phyloP scores from a whole-genome alignment of 2,329 filamentous ascomycete species.

The Diaporthe citriasiana region DNA sequence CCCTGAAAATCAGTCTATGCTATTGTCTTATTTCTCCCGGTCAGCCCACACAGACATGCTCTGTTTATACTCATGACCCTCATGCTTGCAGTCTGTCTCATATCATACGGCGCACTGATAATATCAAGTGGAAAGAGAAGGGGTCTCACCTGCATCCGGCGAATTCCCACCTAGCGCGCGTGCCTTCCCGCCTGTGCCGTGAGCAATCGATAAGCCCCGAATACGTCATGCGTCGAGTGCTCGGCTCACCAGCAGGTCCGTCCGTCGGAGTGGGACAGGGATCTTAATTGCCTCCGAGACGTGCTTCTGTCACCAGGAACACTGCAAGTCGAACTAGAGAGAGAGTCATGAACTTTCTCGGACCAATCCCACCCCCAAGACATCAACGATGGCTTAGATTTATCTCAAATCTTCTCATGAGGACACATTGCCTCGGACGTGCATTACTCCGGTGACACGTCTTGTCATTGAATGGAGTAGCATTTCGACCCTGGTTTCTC shows the following conservation, averaged over 20 bases:
- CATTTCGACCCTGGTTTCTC: not conserved
- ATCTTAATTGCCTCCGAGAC: slow-evolving; percentile 18
- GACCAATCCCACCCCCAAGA: not conserved
- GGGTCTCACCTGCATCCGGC: slow-evolving; percentile 32
- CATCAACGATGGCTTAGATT: not conserved
- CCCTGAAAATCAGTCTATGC: not conserved
- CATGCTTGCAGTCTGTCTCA: not conserved
- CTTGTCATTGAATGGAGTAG: not conserved
- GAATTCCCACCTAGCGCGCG: slow-evolving; percentile 16
- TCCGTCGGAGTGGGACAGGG: slow-evolving; percentile 2
- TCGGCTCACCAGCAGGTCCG: slow-evolving; percentile 22
- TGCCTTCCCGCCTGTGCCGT: slow-evolving; percentile 27
- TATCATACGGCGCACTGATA: slow-evolving; percentile 5
- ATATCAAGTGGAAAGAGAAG: not conserved
- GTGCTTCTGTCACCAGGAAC: slow-evolving; percentile 11
- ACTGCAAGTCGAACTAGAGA: not conserved
- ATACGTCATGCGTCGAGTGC: slow-evolving; percentile 28
- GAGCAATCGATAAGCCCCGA: slow-evolving; percentile 23
- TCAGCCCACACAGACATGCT: not conserved
- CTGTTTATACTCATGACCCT: not conserved
- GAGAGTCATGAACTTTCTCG: not conserved
- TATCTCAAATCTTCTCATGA: not conserved
- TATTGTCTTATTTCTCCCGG: not conserved
- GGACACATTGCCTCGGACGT: not conserved
- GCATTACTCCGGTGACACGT: not conserved